Evolutionary conservation across 2,329 filamentous ascomycete species (phyloP), one percentile per base, ranked within the genome.

Genomic region (Fusarium pseudonygamai): DNA sequence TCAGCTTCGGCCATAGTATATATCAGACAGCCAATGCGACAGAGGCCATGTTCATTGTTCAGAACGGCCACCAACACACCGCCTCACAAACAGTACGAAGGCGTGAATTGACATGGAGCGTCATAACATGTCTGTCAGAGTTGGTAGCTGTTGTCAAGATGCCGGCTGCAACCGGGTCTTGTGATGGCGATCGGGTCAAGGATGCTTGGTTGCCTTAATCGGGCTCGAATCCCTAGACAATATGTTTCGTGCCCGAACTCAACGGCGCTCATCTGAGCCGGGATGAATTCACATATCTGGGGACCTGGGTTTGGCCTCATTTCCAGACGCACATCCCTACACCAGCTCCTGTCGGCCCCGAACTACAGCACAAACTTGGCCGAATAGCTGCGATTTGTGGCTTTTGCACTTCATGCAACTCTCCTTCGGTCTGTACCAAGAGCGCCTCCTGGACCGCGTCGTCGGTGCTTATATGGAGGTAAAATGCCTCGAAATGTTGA

Each of bases 371-470:
- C 64, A 55, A 40, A 50, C 53, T 63, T 58, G 56, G 56, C 69
- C 68, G 61, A 73, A 69, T 73, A 30, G 63, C 45, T 60, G 58
- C 46, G 39, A 47, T 50, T 65, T 64, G 59, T 75, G 69, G 61
- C 72, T 69, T 61, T 59, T 52, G 60, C 30, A 34, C 63, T 50
- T 62, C 62, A 68, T 75, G 73, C 73, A 75, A 57, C 70, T 64
- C 53, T 61, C 73, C 60, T 64, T 69, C 73, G 71, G 73, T 74
- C 73, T 75, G 67, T 61, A 59, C 60, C 53, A 71, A 34, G 45
- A 70, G 42, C 69, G 62, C 72, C 72, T 59, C 60, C 63, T 60
- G 57, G 68, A 75, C 73, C 73, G 57, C 42, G 42, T 73, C 46
- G 67, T 75, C 73, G 73, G 73, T 75, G 73, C 59, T 45, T 70